phyloP scores from a whole-genome alignment of 441 rosid species.

The Corymbia calophylla region DNA sequence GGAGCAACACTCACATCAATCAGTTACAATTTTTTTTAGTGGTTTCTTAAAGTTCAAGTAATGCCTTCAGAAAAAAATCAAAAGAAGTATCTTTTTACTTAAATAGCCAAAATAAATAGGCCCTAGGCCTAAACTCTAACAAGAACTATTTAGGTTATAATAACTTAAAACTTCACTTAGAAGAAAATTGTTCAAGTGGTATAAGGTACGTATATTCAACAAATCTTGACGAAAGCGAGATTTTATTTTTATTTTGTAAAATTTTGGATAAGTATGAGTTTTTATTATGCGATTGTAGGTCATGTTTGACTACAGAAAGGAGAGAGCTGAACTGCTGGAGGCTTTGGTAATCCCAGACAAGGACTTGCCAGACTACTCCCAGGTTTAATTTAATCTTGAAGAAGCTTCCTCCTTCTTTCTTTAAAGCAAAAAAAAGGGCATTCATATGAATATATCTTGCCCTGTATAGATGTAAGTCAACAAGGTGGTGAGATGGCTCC shows the following conservation, averaged over 20 bases:
- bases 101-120: not conserved
- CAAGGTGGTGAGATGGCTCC: not conserved
- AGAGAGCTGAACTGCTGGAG: conserved; percentile 23
- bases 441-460: not conserved
- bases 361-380: conserved; percentile 15
- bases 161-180: not conserved
- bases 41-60: not conserved
- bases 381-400: not conserved
- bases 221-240: not conserved
- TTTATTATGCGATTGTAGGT: not conserved
- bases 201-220: not conserved
- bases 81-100: not conserved
- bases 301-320: conserved; percentile 13
- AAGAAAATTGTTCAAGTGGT: not conserved
- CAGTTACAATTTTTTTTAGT: not conserved
- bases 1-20: not conserved
- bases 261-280: not conserved
- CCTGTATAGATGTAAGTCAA: accelerated
- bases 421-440: not conserved
- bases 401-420: not conserved
- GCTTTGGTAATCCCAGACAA: conserved; percentile 22
- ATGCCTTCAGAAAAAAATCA: not conserved
- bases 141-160: not conserved
- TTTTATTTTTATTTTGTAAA: not conserved
- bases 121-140: not conserved